Conservation (phyloP, 176 grass and related monocot species). For the maize (Zea mays) region Zm-B73-REFERENCE-NAM-5.0 NC_050102.1:168263001-168263500, state of each 20-base stretch:
- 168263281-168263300: conserved; percentile 15
- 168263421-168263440: conserved; percentile 28
- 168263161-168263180: not conserved
- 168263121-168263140: conserved; percentile 16
- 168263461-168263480: conserved; percentile 52
- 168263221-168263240: conserved; percentile 1
- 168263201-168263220: too few species aligned
- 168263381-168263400: conserved; percentile 23
- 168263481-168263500: conserved; percentile 49
- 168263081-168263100: conserved; percentile 40
- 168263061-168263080: conserved; percentile 46
- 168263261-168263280: conserved; percentile 4
- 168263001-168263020: conserved; percentile 52
- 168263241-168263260: not conserved
- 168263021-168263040: conserved; percentile 27
- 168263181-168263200: conserved; percentile 4
- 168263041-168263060: conserved; percentile 59
- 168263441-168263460: conserved; percentile 89
- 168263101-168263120: conserved; percentile 13
- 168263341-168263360: conserved; percentile 39
- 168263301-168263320: conserved; percentile 3
- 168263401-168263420: not conserved
- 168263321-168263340: not conserved
- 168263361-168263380: not conserved
- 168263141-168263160: conserved; percentile 6